These are phyloP conservation scores for Penicillium bovifimosum DNA, from an alignment of 495 filamentous ascomycete species.

Conservation along the genomic window DNA sequence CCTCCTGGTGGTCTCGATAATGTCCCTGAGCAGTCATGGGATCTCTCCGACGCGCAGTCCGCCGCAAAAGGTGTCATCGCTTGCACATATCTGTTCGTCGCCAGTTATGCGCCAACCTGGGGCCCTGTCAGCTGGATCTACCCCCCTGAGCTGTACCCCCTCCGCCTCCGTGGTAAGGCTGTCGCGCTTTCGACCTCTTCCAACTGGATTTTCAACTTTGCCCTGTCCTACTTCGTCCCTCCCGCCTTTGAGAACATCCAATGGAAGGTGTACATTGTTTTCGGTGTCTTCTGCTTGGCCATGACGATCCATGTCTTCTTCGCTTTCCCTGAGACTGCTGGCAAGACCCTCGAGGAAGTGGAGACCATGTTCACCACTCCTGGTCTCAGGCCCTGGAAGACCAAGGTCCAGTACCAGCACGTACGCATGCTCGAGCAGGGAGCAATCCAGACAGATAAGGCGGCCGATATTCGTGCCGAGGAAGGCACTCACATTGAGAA, in stretches of 20 bases:
- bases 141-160: slow-evolving; percentile 62
- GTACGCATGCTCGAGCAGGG: slow-evolving; percentile 28
- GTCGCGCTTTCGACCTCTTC: slow-evolving; percentile 67
- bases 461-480: slow-evolving; percentile 16
- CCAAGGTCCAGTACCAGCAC: slow-evolving; percentile 36
- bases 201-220: slow-evolving; percentile 81
- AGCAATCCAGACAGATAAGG: slow-evolving; percentile 25
- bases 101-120: slow-evolving; percentile 54
- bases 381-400: slow-evolving; percentile 63
- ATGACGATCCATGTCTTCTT: slow-evolving; percentile 76
- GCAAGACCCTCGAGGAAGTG: slow-evolving; percentile 74
- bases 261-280: slow-evolving; percentile 71
- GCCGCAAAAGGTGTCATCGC: slow-evolving; percentile 54
- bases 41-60: slow-evolving; percentile 24
- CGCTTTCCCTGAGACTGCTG: slow-evolving; percentile 77
- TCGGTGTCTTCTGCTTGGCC: slow-evolving; percentile 67
- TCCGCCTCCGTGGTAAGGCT: slow-evolving; percentile 58
- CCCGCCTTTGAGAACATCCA: slow-evolving; percentile 67
- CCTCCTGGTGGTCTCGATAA: slow-evolving; percentile 43
- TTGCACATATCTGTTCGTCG: slow-evolving; percentile 63
- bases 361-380: slow-evolving; percentile 64
- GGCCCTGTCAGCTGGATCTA: slow-evolving; percentile 65
- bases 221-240: slow-evolving; percentile 72
- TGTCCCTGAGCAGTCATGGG: slow-evolving; percentile 35
- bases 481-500: slow-evolving; percentile 7